Evolutionary conservation across 192 early-diverging fungal genomes (phyloP).

Genomic region (Coemansia sp.): DNA sequence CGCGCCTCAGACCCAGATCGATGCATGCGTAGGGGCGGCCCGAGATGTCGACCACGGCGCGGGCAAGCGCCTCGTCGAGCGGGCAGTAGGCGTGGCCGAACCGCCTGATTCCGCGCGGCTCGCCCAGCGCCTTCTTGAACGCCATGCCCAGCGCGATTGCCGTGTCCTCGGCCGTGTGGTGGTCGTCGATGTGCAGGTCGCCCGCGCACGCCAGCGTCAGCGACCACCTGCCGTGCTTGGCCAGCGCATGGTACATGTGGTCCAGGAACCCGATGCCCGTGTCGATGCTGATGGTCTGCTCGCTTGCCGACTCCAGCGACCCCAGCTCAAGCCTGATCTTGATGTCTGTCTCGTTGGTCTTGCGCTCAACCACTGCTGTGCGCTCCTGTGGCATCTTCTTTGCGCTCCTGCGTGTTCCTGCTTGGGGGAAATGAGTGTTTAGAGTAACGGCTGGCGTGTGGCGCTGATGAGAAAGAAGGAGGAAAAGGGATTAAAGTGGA

Average conservation of each 20-base stretch:
- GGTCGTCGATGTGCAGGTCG: constrained; percentile 97
- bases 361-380: constrained; percentile 67
- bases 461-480: constrained; percentile 7
- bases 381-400: constrained; percentile 39
- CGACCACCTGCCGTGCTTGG: constrained; percentile 94
- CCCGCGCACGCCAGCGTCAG: constrained; percentile 82
- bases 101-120: constrained; percentile 84
- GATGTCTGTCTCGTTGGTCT: constrained; percentile 96
- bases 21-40: constrained; percentile 84
- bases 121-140: constrained; percentile 90
- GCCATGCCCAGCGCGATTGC: constrained; percentile 92
- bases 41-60: constrained; percentile 97
- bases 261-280: constrained; percentile 98
- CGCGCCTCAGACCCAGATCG: constrained; percentile 86
- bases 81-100: constrained; percentile 95
- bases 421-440: not conserved
- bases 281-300: constrained; percentile 75
- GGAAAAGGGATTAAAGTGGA: not conserved
- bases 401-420: not conserved
- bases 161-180: constrained; percentile 96
- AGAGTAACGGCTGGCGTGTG: not conserved
- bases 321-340: constrained; percentile 64
- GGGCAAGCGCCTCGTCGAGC: constrained; percentile 91
- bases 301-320: constrained; percentile 55
- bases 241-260: constrained; percentile 99